Evolutionary conservation across 345 rosid species (phyloP), one percentile per base, ranked within the genome.

Genomic region (Gossypium turneri): DNA sequence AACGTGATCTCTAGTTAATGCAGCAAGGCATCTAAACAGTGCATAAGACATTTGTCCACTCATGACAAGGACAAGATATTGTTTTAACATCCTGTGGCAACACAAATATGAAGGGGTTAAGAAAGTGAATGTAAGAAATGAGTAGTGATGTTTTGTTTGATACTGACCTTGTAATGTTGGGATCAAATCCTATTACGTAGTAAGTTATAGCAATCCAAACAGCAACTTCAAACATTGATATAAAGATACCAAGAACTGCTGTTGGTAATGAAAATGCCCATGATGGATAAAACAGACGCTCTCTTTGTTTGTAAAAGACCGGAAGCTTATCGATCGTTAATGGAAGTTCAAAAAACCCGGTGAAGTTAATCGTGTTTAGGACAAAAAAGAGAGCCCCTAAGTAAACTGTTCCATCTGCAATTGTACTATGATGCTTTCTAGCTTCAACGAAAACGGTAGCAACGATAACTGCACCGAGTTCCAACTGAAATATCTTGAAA

Each of bases 281-380:
- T 4, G 95, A 67, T 34, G 98, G 97, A 81, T 80, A 91, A 86
- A 91, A 93, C 24, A 85, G 80, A 27, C 86, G 83, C 68, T 90
- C 94, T 76, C 98, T 82, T 84, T 93, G 97, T 81, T 91, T 93
- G 87, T 87, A 93, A 65, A 90, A 92, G 48, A 92, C 88, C 2
- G 96, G 92, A 82, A 94, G 98, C 79, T 86, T 94, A 55, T 81
- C 84, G 27, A 94, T 84, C 45, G 96, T 88, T 89, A 94, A 82
- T 29, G 94, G 84, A 56, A 94, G 76, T 81, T 94, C 96, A 1
- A 92, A 71, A 88, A 85, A 79, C 41, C 98, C 94, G 55, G 81
- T 88, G 74, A 92, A 89, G 91, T 82, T 85, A 75, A 90, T 52
- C 55, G 47, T 50, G 78, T 74, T 81, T 76, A 75, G 67, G 22